Conservation (phyloP, 1,139 yeast genomes). For the Kurtzmaniella natalensis region DNA sequence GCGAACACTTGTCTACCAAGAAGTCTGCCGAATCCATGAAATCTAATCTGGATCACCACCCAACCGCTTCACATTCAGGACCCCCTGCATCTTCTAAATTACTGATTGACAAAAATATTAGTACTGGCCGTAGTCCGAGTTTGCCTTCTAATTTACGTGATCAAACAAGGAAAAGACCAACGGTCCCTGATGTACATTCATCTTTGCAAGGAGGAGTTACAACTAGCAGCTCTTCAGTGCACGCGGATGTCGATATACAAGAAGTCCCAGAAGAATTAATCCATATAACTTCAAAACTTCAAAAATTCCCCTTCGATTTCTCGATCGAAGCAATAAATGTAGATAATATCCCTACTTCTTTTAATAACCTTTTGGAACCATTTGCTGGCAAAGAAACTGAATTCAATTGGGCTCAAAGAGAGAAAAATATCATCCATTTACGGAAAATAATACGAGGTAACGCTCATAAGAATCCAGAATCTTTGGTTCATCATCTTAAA, state of each 20-base stretch:
- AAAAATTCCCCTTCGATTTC: conserved; percentile 23
- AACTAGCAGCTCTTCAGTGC: conserved; percentile 2
- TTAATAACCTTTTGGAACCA: conserved; percentile 19
- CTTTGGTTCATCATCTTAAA: conserved; percentile 40
- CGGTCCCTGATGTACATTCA: no score
- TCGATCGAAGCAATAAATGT: conserved; percentile 19
- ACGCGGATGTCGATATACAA: not conserved
- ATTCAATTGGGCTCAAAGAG: conserved; percentile 78
- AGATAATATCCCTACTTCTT: conserved; percentile 15
- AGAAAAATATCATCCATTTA: conserved; percentile 51
- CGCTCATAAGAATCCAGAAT: conserved; percentile 48
- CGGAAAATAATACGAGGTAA: conserved; percentile 64
- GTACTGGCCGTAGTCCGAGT: no score
- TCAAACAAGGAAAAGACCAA: no score
- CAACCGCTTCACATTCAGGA: no score
- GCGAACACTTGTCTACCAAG: no score
- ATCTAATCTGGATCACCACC: no score
- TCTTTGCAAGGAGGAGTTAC: not conserved
- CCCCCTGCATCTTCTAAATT: no score
- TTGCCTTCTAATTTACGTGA: no score
- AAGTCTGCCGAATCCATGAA: no score
- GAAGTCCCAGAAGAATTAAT: conserved; percentile 12
- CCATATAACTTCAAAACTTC: conserved; percentile 15
- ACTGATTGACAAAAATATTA: no score
- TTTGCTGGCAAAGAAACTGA: conserved; percentile 88